Evolutionary conservation across 345 rosid species (phyloP), one percentile per base, ranked within the genome.

Genomic region (Lagerstroemia speciosa): DNA sequence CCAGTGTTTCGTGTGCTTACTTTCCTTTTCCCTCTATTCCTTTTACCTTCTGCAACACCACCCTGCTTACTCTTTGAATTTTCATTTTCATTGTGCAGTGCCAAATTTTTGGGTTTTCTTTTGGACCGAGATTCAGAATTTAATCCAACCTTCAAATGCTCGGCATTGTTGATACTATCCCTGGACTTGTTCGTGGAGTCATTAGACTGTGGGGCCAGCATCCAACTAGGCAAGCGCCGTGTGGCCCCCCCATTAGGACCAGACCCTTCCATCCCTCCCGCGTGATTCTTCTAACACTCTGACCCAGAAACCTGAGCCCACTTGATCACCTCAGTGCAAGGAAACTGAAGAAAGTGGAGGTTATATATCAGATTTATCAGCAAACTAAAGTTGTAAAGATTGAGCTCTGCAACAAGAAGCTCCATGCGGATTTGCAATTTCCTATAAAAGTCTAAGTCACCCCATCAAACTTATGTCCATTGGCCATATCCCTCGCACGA

Each of bases 211-310:
- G 61, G 43, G 5, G 32, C 74, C 27, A 69, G 50, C 82, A 80
- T 74, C 86, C 86, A 82, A 0, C 69, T 53, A 1, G 80, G 86
- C 32, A 83, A 72, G 50, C 80, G 86, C 77, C 80, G 73, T 5
- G 64, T 46, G 40, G 43, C 73, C 43, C 64, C 75, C 33, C 69
- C 79, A 8, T 66, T 45, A 17, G 45, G 41, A 61, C 22, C 57
- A 8, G 58, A n/a, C 15, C 66, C 72, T 26, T 26, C 72, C 67
- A 43, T 43, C 52, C 33, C 69, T 66, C 45, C 69, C 24, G 37
- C 3, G 0, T 11, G 50, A 38, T n/a, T 27, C 43, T 43, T 30
- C 55, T 61, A 9, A 24, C 32, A 12, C 17, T 3, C 14, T 29
- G 17, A 29, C 33, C 10, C 6, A 57, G 33, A 11, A 26, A 58